Evolutionary conservation across 2,329 filamentous ascomycete genomes (phyloP).

Genomic region (Aureobasidium musti): DNA sequence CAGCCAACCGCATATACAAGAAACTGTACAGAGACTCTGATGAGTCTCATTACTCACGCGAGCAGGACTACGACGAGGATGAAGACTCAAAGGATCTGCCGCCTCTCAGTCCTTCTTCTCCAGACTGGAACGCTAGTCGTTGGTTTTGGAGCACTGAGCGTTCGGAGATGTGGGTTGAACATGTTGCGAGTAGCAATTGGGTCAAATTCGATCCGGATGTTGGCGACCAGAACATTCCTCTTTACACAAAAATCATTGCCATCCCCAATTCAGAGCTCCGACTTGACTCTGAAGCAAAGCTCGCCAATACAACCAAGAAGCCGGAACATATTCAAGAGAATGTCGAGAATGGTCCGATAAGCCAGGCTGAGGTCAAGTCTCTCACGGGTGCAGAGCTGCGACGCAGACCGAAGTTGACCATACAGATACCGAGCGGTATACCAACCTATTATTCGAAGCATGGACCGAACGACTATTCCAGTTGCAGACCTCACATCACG

Average conservation of each 20-base stretch:
- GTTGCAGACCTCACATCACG: constrained; percentile 3
- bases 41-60: neutral
- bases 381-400: neutral
- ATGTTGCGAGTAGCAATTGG: neutral
- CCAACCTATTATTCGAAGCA: neutral
- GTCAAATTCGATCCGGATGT: neutral
- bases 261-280: neutral
- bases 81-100: neutral
- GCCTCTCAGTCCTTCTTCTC: neutral
- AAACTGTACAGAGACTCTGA: constrained; percentile 1
- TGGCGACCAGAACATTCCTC: neutral
- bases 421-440: neutral
- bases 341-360: neutral
- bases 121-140: neutral
- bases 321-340: neutral
- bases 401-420: neutral
- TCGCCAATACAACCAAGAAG: neutral
- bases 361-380: neutral
- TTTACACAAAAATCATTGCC: neutral
- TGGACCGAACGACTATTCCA: neutral
- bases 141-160: neutral
- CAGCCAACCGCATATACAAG: neutral
- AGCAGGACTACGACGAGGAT: neutral
- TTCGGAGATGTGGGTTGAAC: neutral
- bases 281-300: neutral